Conservation (phyloP, 305 asterid species). For the Fraxinus paxiana region DNA sequence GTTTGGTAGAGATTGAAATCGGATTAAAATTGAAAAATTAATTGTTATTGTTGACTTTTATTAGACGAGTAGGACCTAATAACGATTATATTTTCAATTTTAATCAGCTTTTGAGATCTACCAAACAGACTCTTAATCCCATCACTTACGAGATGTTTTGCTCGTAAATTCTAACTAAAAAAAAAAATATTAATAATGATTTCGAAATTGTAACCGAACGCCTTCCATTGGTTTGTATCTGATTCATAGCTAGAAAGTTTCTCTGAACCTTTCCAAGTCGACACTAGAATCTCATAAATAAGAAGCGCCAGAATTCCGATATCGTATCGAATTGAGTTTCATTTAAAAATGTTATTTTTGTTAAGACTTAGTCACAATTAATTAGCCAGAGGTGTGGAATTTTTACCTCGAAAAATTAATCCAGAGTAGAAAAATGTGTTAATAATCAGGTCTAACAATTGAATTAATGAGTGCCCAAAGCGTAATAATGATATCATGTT, state of each 20-base stretch:
- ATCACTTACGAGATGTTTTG: no score
- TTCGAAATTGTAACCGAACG: not conserved
- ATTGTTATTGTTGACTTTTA: no score
- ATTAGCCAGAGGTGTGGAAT: not conserved
- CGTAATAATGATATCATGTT: constrained; percentile 30
- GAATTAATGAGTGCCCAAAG: constrained; percentile 6
- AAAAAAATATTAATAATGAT: not conserved
- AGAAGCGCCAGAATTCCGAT: not conserved
- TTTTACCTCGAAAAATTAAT: not conserved
- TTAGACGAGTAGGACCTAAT: no score
- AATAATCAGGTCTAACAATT: not conserved
- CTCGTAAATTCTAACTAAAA: no score
- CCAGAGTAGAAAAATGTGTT: not conserved
- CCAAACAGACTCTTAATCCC: no score
- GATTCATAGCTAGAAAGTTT: not conserved
- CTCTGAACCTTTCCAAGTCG: not conserved
- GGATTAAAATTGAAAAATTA: no score
- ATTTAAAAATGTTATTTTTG: not conserved
- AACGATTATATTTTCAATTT: no score
- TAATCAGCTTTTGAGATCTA: no score
- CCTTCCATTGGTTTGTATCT: not conserved
- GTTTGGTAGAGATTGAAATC: no score
- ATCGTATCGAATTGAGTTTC: not conserved
- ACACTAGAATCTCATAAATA: not conserved
- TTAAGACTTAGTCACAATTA: not conserved